Percentiles rank a stretch among this genome's conserved stretches.
phyloP scores from a whole-genome alignment of 2,329 filamentous ascomycete genomes.

The Pleomassaria siparia region DNA sequence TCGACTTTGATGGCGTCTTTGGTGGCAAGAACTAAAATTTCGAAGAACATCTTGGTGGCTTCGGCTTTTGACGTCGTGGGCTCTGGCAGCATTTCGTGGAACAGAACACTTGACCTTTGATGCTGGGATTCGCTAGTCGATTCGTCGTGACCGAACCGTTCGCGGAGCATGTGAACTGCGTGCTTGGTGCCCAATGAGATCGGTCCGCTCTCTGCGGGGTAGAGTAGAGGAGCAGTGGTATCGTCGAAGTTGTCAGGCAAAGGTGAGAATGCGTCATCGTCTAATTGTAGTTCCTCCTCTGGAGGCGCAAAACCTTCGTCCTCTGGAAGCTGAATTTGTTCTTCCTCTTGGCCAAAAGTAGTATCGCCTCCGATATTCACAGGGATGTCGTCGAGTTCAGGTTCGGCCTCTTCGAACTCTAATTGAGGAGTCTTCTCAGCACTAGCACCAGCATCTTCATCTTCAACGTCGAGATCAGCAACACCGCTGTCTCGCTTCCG shows the following conservation, averaged over 20 bases:
- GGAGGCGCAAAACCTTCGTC: slow-evolving; percentile 22
- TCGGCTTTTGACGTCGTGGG: slow-evolving; percentile 78
- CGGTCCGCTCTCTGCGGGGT: slow-evolving; percentile 80
- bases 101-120: slow-evolving; percentile 75
- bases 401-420: slow-evolving; percentile 55
- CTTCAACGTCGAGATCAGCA: slow-evolving; percentile 73
- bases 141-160: slow-evolving; percentile 76
- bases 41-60: slow-evolving; percentile 99
- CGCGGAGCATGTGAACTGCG: slow-evolving; percentile 89
- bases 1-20: slow-evolving; percentile 98
- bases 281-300: slow-evolving; percentile 26
- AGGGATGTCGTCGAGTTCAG: slow-evolving; percentile 47
- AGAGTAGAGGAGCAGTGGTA: slow-evolving; percentile 72
- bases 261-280: slow-evolving; percentile 42
- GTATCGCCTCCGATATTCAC: slow-evolving; percentile 46
- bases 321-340: slow-evolving; percentile 30
- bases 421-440: slow-evolving; percentile 69
- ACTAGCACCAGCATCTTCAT: slow-evolving; percentile 49
- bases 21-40: slow-evolving; percentile 90
- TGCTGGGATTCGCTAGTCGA: slow-evolving; percentile 69
- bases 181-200: slow-evolving; percentile 92
- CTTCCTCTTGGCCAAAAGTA: slow-evolving; percentile 25
- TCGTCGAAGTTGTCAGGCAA: slow-evolving; percentile 69
- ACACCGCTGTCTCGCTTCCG: slow-evolving; percentile 89
- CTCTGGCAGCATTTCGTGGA: slow-evolving; percentile 90